A percentile compares a stretch with the other conserved stretches of the same genome.
Conservation (phyloP, 2,329 filamentous ascomycete species). For the Pyricularia sp. region DNA sequence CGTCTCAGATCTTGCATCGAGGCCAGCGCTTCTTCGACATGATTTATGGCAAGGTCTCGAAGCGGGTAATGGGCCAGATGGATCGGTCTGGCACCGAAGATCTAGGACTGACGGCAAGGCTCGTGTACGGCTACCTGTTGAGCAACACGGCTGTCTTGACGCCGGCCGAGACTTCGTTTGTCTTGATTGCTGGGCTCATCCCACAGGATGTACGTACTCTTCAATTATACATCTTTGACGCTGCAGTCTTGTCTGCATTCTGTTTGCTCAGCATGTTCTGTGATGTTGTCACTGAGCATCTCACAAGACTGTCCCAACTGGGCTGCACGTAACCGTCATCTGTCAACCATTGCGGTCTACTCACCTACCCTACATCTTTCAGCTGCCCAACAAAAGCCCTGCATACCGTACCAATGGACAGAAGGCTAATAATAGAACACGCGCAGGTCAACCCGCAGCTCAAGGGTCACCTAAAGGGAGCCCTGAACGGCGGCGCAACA, state of each 20-base stretch:
- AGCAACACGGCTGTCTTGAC: slow-evolving; percentile 33
- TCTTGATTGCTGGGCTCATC: slow-evolving; percentile 36
- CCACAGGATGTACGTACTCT: slow-evolving; percentile 31
- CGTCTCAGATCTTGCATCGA: slow-evolving; percentile 23
- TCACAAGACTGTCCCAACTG: neutral
- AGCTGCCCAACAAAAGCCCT: neutral
- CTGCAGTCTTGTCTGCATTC: neutral
- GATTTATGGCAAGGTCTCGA: slow-evolving; percentile 36
- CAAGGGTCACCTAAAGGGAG: slow-evolving; percentile 38
- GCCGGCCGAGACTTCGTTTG: slow-evolving; percentile 33
- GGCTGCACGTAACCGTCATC: neutral
- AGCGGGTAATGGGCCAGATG: slow-evolving; percentile 33
- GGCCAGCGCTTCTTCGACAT: slow-evolving; percentile 33
- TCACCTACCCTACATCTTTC: neutral
- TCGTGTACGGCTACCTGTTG: slow-evolving; percentile 36
- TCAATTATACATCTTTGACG: neutral
- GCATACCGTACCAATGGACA: neutral
- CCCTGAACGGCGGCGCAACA: slow-evolving; percentile 35
- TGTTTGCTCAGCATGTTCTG: neutral
- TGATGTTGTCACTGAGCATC: neutral
- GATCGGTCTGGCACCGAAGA: slow-evolving; percentile 35
- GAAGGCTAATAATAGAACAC: neutral
- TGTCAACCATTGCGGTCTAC: neutral
- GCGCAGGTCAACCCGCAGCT: slow-evolving; percentile 35
- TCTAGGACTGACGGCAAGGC: slow-evolving; percentile 30